These are phyloP conservation scores for Claviceps fusiformis DNA, from an alignment of 2,329 filamentous ascomycete genomes.

Conservation along the genomic window DNA sequence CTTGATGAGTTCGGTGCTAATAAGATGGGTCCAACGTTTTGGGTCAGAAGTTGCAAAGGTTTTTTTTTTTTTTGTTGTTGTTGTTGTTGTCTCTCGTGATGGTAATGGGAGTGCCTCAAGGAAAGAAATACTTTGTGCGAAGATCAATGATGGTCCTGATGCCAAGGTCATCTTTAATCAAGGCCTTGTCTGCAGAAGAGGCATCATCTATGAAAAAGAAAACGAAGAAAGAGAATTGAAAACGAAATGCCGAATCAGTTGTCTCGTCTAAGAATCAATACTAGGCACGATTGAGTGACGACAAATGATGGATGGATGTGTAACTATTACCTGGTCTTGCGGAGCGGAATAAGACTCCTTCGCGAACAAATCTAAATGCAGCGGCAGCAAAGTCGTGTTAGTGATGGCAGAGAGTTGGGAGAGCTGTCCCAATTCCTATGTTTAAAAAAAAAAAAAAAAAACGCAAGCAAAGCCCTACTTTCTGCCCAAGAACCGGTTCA, in stretches of 20 bases:
- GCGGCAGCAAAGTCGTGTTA: not conserved
- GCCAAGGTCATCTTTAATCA: conserved; percentile 44
- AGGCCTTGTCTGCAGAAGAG: conserved; percentile 46
- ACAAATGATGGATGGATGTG: not conserved
- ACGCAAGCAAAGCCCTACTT: conserved; percentile 26
- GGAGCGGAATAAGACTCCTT: conserved; percentile 55
- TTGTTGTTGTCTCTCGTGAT: not conserved
- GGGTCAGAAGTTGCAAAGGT: not conserved
- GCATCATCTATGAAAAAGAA: conserved; percentile 50
- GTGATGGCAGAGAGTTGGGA: not conserved
- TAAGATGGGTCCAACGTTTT: not conserved
- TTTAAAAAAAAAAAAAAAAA: too few relatives aligned
- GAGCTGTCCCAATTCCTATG: not conserved
- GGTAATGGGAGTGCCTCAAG: not conserved
- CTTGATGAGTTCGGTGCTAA: conserved; percentile 58
- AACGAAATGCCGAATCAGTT: not conserved
- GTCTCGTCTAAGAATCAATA: not conserved
- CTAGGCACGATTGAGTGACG: not conserved
- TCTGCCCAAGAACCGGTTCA: conserved; percentile 45
- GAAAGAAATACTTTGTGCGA: conserved; percentile 47
- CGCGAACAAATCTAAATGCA: conserved; percentile 26
- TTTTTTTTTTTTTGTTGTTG: not conserved
- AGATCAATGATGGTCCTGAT: conserved; percentile 68
- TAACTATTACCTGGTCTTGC: conserved; percentile 39
- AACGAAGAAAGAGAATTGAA: not conserved